Evolutionary conservation across 2,329 filamentous ascomycete species (phyloP).

Genomic region (Didymella sp.): DNA sequence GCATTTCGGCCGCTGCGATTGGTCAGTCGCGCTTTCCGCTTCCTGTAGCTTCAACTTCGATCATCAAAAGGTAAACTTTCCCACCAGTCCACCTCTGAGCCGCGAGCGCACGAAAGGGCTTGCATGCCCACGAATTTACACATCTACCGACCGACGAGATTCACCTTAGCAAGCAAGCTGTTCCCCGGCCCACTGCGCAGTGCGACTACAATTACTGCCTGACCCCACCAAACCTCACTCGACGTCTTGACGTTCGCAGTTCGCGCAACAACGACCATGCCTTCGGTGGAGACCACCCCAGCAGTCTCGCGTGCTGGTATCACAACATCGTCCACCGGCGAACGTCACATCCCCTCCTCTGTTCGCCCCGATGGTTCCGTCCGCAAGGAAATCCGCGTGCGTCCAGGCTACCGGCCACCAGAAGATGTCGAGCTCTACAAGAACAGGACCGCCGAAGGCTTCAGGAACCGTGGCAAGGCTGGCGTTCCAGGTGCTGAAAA

Average conservation of each 20-base stretch:
- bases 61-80: constrained; percentile 4
- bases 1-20: constrained; percentile 38
- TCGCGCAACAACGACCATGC: constrained; percentile 31
- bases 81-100: constrained; percentile 1
- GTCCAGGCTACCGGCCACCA: constrained; percentile 89
- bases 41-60: constrained; percentile 8
- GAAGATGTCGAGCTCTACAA: constrained; percentile 98
- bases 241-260: neutral
- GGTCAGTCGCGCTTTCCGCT: constrained; percentile 22
- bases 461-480: constrained; percentile 73
- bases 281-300: constrained; percentile 38
- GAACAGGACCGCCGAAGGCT: constrained; percentile 85
- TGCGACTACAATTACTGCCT: neutral
- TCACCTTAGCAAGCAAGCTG: neutral
- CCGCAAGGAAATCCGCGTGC: constrained; percentile 92
- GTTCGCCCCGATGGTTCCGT: constrained; percentile 85
- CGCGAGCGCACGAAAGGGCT: constrained; percentile 9
- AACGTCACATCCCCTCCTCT: constrained; percentile 89
- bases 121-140: neutral
- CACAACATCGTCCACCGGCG: constrained; percentile 75
- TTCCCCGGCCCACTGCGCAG: neutral
- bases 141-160: neutral
- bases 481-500: constrained; percentile 76
- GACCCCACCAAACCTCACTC: constrained; percentile 1
- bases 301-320: constrained; percentile 60